These are phyloP conservation scores for Zygoascus meyerae DNA, from an alignment of 1,139 yeast species.

Conservation along the genomic window DNA sequence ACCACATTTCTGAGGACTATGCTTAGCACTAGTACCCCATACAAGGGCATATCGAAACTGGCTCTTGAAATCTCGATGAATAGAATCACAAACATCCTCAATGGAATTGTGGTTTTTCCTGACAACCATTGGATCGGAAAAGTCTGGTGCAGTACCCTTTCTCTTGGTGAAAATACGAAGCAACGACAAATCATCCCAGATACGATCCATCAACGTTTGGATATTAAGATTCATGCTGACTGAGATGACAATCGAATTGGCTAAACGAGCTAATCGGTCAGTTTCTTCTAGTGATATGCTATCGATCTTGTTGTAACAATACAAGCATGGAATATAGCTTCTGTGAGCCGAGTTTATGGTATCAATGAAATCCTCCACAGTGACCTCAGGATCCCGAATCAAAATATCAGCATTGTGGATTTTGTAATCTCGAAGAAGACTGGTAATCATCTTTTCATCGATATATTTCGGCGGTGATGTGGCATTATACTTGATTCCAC, in stretches of 20 bases:
- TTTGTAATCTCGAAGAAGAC: conserved; percentile 77
- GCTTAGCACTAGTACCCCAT: conserved; percentile 95
- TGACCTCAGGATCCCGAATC: conserved; percentile 80
- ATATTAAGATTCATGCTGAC: conserved; percentile 84
- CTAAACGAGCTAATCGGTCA: conserved; percentile 84
- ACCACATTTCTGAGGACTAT: conserved; percentile 96
- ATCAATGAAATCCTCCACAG: conserved; percentile 92
- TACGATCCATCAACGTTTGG: conserved; percentile 81
- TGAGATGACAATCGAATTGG: conserved; percentile 89
- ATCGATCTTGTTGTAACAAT: conserved; percentile 91
- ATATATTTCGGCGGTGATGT: conserved; percentile 76
- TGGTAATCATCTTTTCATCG: conserved; percentile 72
- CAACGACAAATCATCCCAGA: conserved; percentile 83
- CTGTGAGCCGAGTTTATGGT: conserved; percentile 82
- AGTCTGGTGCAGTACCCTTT: conserved; percentile 75
- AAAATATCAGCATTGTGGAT: conserved; percentile 91
- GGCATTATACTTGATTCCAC: conserved; percentile 82
- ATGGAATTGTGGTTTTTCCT: conserved; percentile 66
- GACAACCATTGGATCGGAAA: conserved; percentile 87
- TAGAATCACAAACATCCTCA: conserved; percentile 83
- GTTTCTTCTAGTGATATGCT: conserved; percentile 93
- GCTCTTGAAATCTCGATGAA: conserved; percentile 87
- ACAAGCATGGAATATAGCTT: conserved; percentile 83
- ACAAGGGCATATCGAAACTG: conserved; percentile 91
- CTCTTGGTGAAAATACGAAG: conserved; percentile 81